These are phyloP conservation scores for Tolypocladium endophyticum DNA, from an alignment of 2,329 filamentous ascomycete species.

Conservation along the genomic window DNA sequence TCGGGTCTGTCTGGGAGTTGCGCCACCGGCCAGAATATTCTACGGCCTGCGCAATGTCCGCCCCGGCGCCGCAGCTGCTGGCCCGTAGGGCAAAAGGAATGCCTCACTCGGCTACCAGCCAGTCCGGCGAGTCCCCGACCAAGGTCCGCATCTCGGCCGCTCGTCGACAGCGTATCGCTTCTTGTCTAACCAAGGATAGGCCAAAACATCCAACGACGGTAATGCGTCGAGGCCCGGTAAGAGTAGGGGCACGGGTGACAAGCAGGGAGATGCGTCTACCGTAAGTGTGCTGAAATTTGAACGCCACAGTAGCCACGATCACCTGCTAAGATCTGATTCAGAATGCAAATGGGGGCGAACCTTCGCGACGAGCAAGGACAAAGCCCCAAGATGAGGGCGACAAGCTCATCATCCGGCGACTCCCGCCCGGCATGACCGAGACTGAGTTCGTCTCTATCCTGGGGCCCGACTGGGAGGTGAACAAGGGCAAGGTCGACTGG, in stretches of 20 bases:
- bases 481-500: constrained; percentile 81
- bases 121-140: constrained; percentile 12
- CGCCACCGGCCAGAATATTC: constrained; percentile 7
- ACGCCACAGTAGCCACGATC: neutral
- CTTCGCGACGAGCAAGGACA: constrained; percentile 17
- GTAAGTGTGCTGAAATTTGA: constrained; percentile 8
- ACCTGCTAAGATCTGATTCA: neutral
- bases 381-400: constrained; percentile 42
- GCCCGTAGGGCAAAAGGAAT: constrained; percentile 24
- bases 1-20: constrained; percentile 1
- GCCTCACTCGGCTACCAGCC: constrained; percentile 11
- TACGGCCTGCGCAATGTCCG: constrained; percentile 26
- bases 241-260: constrained; percentile 15
- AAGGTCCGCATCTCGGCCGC: constrained; percentile 13
- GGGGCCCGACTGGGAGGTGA: constrained; percentile 70
- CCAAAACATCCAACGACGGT: constrained; percentile 1
- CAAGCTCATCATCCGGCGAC: constrained; percentile 74
- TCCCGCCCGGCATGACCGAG: constrained; percentile 77
- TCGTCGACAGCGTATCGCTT: neutral
- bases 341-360: constrained; percentile 14
- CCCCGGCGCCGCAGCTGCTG: constrained; percentile 22
- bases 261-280: constrained; percentile 16
- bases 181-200: constrained; percentile 5
- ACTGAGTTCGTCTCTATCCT: constrained; percentile 63
- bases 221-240: neutral